phyloP scores from a whole-genome alignment of 2,329 filamentous ascomycete genomes.

The Leptographium flavum region DNA sequence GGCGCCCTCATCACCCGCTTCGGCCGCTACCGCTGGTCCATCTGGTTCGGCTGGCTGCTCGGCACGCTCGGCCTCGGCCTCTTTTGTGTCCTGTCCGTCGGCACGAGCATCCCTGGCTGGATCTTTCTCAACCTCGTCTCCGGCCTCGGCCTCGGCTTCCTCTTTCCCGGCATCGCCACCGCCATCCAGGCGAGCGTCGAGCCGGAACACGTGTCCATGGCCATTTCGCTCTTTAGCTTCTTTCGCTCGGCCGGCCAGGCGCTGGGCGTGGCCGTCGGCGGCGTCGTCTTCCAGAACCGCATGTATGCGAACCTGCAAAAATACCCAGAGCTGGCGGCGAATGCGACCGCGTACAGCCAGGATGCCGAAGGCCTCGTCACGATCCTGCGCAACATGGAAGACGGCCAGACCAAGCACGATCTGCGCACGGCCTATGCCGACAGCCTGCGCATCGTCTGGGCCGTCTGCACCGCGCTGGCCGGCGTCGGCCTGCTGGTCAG shows the following conservation, averaged over 20 bases:
- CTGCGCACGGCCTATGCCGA: conserved; percentile 29
- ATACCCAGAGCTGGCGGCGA: conserved; percentile 5
- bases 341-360: conserved; percentile 26
- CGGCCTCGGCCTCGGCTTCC: conserved; percentile 21
- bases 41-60: conserved; percentile 15
- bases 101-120: conserved; percentile 17
- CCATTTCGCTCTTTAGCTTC: conserved; percentile 26
- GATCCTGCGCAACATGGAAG: conserved; percentile 35
- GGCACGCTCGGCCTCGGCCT: conserved; percentile 15
- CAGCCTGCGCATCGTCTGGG: conserved; percentile 26
- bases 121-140: conserved; percentile 20
- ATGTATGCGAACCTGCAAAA: conserved; percentile 3
- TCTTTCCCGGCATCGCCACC: conserved; percentile 24
- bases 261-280: conserved; percentile 25
- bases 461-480: neutral
- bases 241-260: conserved; percentile 25
- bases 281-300: conserved; percentile 25
- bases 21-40: conserved; percentile 17
- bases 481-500: neutral
- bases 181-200: conserved; percentile 23
- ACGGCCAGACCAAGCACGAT: conserved; percentile 23
- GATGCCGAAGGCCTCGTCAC: conserved; percentile 39
- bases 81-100: conserved; percentile 5
- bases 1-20: conserved; percentile 10
- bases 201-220: conserved; percentile 21